Evolutionary conservation across 148 eudicot genomes (phyloP), one percentile per base, ranked within the genome.

Genomic region (Camellia granthamiana): DNA sequence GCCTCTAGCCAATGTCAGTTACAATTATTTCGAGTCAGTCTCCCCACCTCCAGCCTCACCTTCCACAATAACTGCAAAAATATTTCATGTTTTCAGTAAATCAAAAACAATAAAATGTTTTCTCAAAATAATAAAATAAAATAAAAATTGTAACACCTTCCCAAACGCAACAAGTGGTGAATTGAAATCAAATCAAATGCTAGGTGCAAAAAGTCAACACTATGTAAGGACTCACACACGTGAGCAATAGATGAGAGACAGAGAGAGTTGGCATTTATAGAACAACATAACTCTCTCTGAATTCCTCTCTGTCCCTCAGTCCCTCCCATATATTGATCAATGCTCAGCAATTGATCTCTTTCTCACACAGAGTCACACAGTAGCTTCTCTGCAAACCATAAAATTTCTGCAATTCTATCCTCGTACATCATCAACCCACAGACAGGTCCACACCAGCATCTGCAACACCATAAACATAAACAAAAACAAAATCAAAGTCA

Each of bases 261-360:
- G 43, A 76, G 38, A 30, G 41, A 23, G 9, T 3, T 2, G 46
- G 47, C 69, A 49, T 63, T 63, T 60, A n/a, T 19, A 49, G 78
- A 72, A 72, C 41, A 13, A 52, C 76, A 10, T 30, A 23, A 21
- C 61, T 72, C 61, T 76, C 43, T 76, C 69, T 76, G 51, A 47
- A 38, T 75, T 43, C 21, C 66, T 18, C 42, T n/a, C 38, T 76
- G 16, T 74, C 21, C 19, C 49, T 1, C 38, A 30, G 38, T 30
- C 38, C 23, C 47, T 38, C n/a, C 60, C 61, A 52, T 30, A 30
- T 30, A 30, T 30, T 30, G 38, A 30, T 55, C 55, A 44, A 21
- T 13, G 61, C 18, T 54, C 76, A 5, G n/a, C 7, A 30, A 30
- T 23, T 38, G 69, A 3, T 61, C 64, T 61, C 64, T 61, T n/a